Percentiles rank a stretch among this genome's conserved stretches.
Conservation (phyloP, 805 yeast species). For the Saccharomycopsis sp. region DNA sequence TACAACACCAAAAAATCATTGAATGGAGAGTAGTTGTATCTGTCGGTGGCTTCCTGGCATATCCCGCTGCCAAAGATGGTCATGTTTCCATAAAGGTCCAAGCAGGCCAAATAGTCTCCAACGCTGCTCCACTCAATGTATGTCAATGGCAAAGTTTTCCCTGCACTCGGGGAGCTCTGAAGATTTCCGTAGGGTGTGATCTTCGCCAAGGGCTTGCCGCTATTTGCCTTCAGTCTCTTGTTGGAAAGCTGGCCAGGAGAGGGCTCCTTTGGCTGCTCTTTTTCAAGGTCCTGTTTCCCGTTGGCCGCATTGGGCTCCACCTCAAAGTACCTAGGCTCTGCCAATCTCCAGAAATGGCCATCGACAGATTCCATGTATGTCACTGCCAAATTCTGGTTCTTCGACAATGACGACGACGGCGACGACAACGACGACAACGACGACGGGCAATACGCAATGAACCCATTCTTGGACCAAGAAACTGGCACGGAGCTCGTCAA, state of each 20-base stretch:
- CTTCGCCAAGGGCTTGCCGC: no score
- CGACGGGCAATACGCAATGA: conserved; percentile 64
- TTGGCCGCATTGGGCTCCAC: conserved; percentile 10
- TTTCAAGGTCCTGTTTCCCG: no score
- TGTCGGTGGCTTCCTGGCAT: conserved; percentile 24
- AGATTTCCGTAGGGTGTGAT: no score
- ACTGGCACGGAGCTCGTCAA: no score
- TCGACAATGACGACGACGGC: no score
- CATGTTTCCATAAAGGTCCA: conserved; percentile 63
- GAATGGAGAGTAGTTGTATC: conserved; percentile 20
- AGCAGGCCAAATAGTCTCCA: conserved; percentile 73
- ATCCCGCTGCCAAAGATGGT: conserved; percentile 48
- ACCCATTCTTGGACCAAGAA: conserved; percentile 80
- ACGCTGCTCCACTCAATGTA: conserved; percentile 65
- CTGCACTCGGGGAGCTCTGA: no score
- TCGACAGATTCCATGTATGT: conserved; percentile 66
- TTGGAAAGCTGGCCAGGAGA: no score
- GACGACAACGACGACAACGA: no score
- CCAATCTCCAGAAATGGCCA: conserved; percentile 74
- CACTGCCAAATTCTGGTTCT: conserved; percentile 37
- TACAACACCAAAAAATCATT: conserved; percentile 27
- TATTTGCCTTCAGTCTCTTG: no score
- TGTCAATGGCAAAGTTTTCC: conserved; percentile 22
- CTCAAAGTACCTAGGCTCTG: conserved; percentile 28
- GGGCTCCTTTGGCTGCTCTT: no score